Evolutionary conservation across 192 early-diverging fungal species (phyloP).

Genomic region (Rhizoclosmatium globosum): DNA sequence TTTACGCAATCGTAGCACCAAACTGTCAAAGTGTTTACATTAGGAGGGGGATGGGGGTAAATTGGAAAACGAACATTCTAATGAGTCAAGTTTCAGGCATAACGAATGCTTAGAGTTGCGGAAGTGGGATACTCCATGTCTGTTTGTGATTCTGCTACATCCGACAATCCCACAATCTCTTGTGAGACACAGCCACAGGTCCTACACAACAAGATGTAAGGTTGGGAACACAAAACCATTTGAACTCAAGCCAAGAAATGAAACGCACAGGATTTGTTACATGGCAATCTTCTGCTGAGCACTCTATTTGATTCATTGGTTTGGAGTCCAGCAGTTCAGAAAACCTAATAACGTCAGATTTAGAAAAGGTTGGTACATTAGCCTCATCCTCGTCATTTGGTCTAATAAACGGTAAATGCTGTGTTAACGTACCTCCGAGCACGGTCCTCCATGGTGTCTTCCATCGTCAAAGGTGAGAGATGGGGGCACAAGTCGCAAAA

Average conservation of each 20-base stretch:
- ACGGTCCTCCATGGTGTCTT: neutral
- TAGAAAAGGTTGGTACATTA: neutral
- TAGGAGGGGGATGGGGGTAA: neutral
- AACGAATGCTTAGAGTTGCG: neutral
- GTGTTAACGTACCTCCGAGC: neutral
- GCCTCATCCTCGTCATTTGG: neutral
- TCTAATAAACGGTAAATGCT: neutral
- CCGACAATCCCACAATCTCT: neutral
- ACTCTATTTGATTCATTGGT: neutral
- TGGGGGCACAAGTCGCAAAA: neutral
- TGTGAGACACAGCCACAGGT: neutral
- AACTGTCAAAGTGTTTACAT: neutral
- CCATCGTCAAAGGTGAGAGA: neutral
- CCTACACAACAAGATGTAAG: neutral
- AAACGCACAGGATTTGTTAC: neutral
- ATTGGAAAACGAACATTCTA: neutral
- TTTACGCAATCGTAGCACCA: slow-evolving; percentile 3
- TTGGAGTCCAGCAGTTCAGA: neutral
- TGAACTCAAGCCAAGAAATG: neutral
- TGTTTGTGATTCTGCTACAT: neutral
- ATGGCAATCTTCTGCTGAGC: neutral
- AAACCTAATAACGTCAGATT: neutral
- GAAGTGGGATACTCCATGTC: neutral
- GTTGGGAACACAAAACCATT: too few relatives aligned
- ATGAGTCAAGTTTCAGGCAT: neutral